A percentile compares a stretch with the other conserved stretches of the same genome.
These are phyloP conservation scores for Didymosphaeria variabile DNA, from an alignment of 2,329 filamentous ascomycete genomes.

Conservation along the genomic window DNA sequence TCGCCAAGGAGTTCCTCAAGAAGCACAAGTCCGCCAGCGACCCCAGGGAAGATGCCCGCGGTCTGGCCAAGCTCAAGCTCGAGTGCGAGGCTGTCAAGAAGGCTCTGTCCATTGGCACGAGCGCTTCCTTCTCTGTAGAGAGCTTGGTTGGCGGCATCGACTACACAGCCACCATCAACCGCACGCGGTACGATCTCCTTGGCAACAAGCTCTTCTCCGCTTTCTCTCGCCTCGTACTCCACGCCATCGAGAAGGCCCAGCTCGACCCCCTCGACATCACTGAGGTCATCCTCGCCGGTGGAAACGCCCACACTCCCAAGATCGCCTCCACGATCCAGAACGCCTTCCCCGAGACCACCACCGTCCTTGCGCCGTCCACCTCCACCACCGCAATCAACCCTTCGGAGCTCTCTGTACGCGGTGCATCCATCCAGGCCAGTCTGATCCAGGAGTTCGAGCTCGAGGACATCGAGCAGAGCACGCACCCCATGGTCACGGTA, in stretches of 20 bases:
- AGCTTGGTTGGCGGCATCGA: slow-evolving; percentile 88
- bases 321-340: slow-evolving; percentile 81
- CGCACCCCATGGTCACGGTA: slow-evolving; percentile 92
- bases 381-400: slow-evolving; percentile 84
- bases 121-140: slow-evolving; percentile 93
- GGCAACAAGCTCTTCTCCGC: slow-evolving; percentile 86
- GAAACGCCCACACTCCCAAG: slow-evolving; percentile 91
- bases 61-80: slow-evolving; percentile 89
- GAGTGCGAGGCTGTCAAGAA: slow-evolving; percentile 94
- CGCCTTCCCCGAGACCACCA: slow-evolving; percentile 83
- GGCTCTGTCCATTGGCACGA: slow-evolving; percentile 85
- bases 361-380: slow-evolving; percentile 84
- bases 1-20: slow-evolving; percentile 98
- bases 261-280: slow-evolving; percentile 93
- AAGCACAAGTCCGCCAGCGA: slow-evolving; percentile 81
- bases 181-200: slow-evolving; percentile 90
- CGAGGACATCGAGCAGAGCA: slow-evolving; percentile 94
- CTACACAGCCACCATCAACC: slow-evolving; percentile 91
- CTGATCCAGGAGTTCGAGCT: slow-evolving; percentile 94
- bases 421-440: slow-evolving; percentile 93
- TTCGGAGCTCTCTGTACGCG: slow-evolving; percentile 85
- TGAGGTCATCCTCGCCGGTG: slow-evolving; percentile 92
- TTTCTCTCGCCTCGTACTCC: slow-evolving; percentile 85
- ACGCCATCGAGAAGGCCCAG: slow-evolving; percentile 88
- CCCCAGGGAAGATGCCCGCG: slow-evolving; percentile 80